phyloP scores from a whole-genome alignment of 2,329 filamentous ascomycete genomes.

The Cryphonectria carpinicola region DNA sequence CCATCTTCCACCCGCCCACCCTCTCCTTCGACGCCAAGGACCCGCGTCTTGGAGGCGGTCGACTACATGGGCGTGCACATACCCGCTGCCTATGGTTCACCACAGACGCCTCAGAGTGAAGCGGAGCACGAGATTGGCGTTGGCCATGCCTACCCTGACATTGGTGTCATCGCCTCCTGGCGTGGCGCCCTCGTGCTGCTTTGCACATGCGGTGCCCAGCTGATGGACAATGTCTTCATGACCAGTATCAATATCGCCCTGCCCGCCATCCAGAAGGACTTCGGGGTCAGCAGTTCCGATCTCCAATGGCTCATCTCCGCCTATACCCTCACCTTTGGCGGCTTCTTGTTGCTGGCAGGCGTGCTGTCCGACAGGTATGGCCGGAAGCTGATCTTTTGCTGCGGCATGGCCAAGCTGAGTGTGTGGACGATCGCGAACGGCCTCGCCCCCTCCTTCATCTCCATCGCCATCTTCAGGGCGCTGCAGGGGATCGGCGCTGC shows the following conservation, averaged over 20 bases:
- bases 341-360: conserved; percentile 39
- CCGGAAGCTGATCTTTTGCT: conserved; percentile 43
- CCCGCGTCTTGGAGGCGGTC: neutral
- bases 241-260: conserved; percentile 46
- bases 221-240: conserved; percentile 50
- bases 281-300: conserved; percentile 34
- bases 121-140: conserved; percentile 19
- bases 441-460: conserved; percentile 47
- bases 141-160: conserved; percentile 25
- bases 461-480: conserved; percentile 47
- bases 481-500: conserved; percentile 51
- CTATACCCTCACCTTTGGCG: conserved; percentile 46
- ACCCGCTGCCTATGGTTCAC: conserved; percentile 8
- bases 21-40: conserved; percentile 13
- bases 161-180: conserved; percentile 38
- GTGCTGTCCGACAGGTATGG: conserved; percentile 44
- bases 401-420: conserved; percentile 41
- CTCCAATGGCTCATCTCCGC: conserved; percentile 48
- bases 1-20: conserved; percentile 17
- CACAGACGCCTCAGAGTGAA: neutral
- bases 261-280: conserved; percentile 42
- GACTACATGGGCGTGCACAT: conserved; percentile 14
- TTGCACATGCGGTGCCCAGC: conserved; percentile 46
- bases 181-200: conserved; percentile 43
- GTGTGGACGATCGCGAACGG: conserved; percentile 40